phyloP scores from a whole-genome alignment of 2,329 filamentous ascomycete species.

The Sclerotinia subarctica region DNA sequence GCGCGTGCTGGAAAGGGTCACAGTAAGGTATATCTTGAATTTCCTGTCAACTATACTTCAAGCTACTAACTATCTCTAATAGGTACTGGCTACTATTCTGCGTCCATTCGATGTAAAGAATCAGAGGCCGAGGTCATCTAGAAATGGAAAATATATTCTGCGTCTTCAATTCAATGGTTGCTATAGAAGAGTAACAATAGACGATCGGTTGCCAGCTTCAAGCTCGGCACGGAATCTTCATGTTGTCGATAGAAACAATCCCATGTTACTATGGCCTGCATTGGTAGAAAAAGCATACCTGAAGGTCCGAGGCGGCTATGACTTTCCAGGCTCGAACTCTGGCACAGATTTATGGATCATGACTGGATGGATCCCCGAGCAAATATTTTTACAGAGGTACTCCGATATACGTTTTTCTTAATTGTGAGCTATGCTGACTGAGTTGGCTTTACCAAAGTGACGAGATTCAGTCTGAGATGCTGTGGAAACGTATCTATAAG shows the following conservation, averaged over 20 bases:
- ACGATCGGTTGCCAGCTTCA: slow-evolving; percentile 81
- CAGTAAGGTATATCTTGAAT: slow-evolving; percentile 53
- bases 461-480: slow-evolving; percentile 68
- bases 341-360: slow-evolving; percentile 91
- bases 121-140: slow-evolving; percentile 60
- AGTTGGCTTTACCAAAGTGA: slow-evolving; percentile 49
- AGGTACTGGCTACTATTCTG: slow-evolving; percentile 70
- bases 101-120: slow-evolving; percentile 67
- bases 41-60: background rate
- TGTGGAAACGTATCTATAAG: slow-evolving; percentile 75
- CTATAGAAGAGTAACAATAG: slow-evolving; percentile 80
- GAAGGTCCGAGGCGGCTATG: slow-evolving; percentile 91
- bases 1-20: slow-evolving; percentile 67
- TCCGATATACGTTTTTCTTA: slow-evolving; percentile 34
- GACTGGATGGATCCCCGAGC: slow-evolving; percentile 95
- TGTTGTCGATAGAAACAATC: slow-evolving; percentile 81
- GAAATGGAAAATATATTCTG: slow-evolving; percentile 85
- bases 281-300: slow-evolving; percentile 94
- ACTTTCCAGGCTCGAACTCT: slow-evolving; percentile 96
- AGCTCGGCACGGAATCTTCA: slow-evolving; percentile 73
- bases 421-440: slow-evolving; percentile 1
- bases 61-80: slow-evolving; percentile 18
- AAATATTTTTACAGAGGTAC: slow-evolving; percentile 80
- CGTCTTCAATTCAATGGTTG: slow-evolving; percentile 96
- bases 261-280: slow-evolving; percentile 83